Evolutionary conservation across 1,284 basidiomycete species (phyloP), one percentile per base, ranked within the genome.

Genomic region (Rhodotorula sp.): DNA sequence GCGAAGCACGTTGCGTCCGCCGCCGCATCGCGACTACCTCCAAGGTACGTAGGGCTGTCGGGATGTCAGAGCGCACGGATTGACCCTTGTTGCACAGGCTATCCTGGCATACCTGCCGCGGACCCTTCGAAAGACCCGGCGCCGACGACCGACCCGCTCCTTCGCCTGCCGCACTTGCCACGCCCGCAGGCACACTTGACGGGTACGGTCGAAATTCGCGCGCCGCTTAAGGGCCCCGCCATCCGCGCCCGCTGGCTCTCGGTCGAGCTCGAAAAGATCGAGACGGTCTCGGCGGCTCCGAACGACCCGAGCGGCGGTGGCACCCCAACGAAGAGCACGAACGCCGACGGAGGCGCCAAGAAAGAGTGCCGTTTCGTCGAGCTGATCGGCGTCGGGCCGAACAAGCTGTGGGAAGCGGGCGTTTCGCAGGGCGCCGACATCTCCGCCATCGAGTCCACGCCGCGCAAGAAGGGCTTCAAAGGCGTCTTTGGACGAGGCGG

Each of bases 221-320:
- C 58, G 0, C 58, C 61, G 3, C 1, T 27, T 5, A 74, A 71
- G 45, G 64, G 61, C 3, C 50, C 34, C 34, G 34, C 42, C 3
- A 41, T 64, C n/a, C 54, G 59, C 25, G 66, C 67, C 0, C 53
- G 53, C 13, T 75, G 63, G 63, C 62, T 75, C 27, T 46, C 57
- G 2, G 64, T 75, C 57, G 74, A 75, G 44, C 54, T 75, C 23
- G 68, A 73, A 45, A 72, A 72, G 65, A 66, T 73, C 59, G 71
- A 70, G 53, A 60, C 57, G 13, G 65, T 74, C 12, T 65, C 68
- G 2, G 21, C 65, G 1, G n/a, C 54, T 3, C 61, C 64, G 0
- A 23, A 42, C n/a, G 34, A 34, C 34, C 34, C 34, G 34, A 34
- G 34, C 34, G 34, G 34, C 34, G 34, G 34, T 34, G 34, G 34